phyloP scores from a whole-genome alignment of 2,329 filamentous ascomycete species.

The Chrysoporthe austroafricana region DNA sequence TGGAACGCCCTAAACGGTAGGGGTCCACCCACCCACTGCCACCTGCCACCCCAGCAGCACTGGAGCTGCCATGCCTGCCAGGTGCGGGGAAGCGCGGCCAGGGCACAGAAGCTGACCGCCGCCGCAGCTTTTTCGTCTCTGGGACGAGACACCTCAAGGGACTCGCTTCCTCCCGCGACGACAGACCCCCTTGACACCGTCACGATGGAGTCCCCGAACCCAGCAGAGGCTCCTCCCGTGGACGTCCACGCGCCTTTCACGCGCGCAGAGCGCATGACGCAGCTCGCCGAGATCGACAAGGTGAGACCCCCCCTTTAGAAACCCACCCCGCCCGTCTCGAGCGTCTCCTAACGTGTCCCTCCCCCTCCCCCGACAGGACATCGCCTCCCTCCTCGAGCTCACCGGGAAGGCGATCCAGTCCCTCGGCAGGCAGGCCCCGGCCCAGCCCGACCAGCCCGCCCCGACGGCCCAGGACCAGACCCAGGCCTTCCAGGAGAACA shows the following conservation, averaged over 20 bases:
- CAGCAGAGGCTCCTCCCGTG: conserved; percentile 23
- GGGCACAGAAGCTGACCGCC: too few relatives aligned
- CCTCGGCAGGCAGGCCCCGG: conserved; percentile 52
- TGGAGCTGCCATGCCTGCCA: conserved; percentile 1
- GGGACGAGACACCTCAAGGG: neutral
- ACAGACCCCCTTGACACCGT: neutral
- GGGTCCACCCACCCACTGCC: neutral
- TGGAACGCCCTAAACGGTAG: conserved; percentile 7
- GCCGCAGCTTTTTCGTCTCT: neutral
- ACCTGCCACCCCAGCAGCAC: neutral
- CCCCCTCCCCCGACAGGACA: conserved; percentile 48
- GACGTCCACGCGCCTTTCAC: conserved; percentile 61
- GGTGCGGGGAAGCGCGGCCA: neutral
- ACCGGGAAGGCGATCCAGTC: conserved; percentile 65
- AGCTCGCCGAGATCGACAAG: conserved; percentile 79
- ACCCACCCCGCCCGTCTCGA: neutral
- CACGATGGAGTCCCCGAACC: conserved; percentile 31
- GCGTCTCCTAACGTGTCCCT: conserved; percentile 34
- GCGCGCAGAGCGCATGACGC: conserved; percentile 76
- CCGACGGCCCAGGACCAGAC: conserved; percentile 53
- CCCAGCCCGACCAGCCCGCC: conserved; percentile 35
- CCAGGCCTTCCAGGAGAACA: conserved; percentile 60
- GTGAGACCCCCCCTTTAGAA: conserved; percentile 40
- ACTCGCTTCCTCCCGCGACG: neutral
- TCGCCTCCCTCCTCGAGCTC: conserved; percentile 50